Evolutionary conservation across 1,284 basidiomycete genomes (phyloP), one percentile per base, ranked within the genome.

Genomic region (Puccinia horiana): DNA sequence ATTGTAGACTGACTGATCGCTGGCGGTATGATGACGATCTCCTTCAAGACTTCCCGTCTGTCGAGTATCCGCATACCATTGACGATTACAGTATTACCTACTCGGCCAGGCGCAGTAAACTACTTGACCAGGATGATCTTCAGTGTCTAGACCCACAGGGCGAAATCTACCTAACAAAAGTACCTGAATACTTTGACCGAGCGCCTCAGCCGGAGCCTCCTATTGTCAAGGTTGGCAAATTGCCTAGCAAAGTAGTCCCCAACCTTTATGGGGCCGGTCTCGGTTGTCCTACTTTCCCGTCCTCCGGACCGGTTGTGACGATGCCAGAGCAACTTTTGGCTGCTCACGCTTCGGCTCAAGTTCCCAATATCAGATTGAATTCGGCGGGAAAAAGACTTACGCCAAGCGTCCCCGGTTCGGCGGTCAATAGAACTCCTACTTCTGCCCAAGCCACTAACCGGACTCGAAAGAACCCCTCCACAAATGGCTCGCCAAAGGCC

Each of bases 1-100:
- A 86, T 23, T 86, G 87, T 83, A 87, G 89, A 40, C 83, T 92
- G 16, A 87, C 88, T 49, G 92, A 92, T 82, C 89, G 90, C 80
- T 92, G 92, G 92, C 88, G 89, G 84, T 93, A 91, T 85, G 92
- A 94, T 84, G 82, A 85, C 35, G 87, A 88, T 73, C 44, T 74
- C 20, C 79, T 40, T 29, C 70, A 74, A 44, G 70, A 73, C 54
- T 81, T 81, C 69, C 70, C 69, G 9, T 65, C 26, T n/a, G 54
- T 44, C 44, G 70, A 74, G 23, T 72, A 74, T 47, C 79, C 79
- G 29, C 70, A 49, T 47, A 56, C 75, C 35, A 74, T 81, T 74
- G 79, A 81, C 67, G 79, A 81, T 81, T 81, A 74, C 49, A 67
- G 58, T 23, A 37, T 81, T 0, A 40, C 32, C 26, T 81, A 74